A percentile compares a stretch with the other conserved stretches of the same genome.
phyloP scores from a whole-genome alignment of 2,329 filamentous ascomycete genomes.

The Fusarium lyarnte region DNA sequence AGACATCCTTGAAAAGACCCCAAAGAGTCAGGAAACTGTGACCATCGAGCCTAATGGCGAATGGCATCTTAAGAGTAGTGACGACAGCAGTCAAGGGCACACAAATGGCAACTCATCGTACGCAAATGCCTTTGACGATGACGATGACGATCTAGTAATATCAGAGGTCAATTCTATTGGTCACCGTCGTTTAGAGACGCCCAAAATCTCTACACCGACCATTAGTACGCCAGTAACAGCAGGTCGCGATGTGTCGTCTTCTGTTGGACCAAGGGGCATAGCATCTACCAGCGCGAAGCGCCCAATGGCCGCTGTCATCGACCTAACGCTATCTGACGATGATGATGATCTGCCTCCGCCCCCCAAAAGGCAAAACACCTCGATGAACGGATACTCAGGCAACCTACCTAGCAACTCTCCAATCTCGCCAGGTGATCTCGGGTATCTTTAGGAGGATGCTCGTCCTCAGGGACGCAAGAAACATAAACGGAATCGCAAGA shows the following conservation, averaged over 20 bases:
- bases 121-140: constrained; percentile 45
- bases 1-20: constrained; percentile 82
- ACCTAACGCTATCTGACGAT: constrained; percentile 63
- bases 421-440: constrained; percentile 21
- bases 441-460: constrained; percentile 37
- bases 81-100: constrained; percentile 44
- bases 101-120: constrained; percentile 43
- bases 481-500: constrained; percentile 26
- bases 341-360: constrained; percentile 62
- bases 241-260: constrained; percentile 49
- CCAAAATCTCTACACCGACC: constrained; percentile 49
- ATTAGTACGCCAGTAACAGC: constrained; percentile 52
- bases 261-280: constrained; percentile 48
- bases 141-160: constrained; percentile 62
- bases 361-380: constrained; percentile 57
- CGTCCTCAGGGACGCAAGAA: constrained; percentile 19
- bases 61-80: constrained; percentile 66
- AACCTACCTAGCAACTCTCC: constrained; percentile 38
- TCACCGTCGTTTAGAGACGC: constrained; percentile 49
- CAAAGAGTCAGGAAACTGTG: constrained; percentile 79
- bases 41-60: constrained; percentile 87
- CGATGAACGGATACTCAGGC: constrained; percentile 38
- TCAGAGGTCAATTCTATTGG: constrained; percentile 54
- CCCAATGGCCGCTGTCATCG: constrained; percentile 63
- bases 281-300: constrained; percentile 58